Evolutionary conservation across 345 rosid genomes (phyloP), one percentile per base, ranked within the genome.

Genomic region (Clausena lansium): DNA sequence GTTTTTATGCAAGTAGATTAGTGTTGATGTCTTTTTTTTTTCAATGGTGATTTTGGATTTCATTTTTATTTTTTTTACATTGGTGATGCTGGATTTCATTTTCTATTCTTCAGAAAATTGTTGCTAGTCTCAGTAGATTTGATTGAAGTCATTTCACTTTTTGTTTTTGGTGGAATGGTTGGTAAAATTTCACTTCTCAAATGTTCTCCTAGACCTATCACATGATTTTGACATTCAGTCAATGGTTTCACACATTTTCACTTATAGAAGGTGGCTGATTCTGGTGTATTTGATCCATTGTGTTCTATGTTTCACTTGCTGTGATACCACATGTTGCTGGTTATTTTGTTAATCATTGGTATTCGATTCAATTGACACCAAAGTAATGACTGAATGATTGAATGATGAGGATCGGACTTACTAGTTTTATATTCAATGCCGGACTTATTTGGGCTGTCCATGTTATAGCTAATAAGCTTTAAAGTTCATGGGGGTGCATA

Each of bases 381-480:
- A 41, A 35, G 54, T 73, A 39, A 8, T 25, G 69, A 62, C 41
- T 38, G n/a, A n/a, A n/a, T n/a, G n/a, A n/a, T n/a, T n/a, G n/a
- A n/a, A n/a, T n/a, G n/a, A n/a, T n/a, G n/a, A 71, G 33, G 22
- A 58, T 11, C 11, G 39, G 20, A 38, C 5, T 15, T 25, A 24
- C 10, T 68, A 25, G 57, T 25, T 41, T 73, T 36, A 36, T 73
- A 24, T 45, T 75, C 41, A 62, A 11, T 47, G 17, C 7, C 38
- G 14, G 32, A 60, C 9, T 61, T 13, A 74, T 20, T 60, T 60
- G 77, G 77, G 7, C 38, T 57, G 76, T 39, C 15, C 25, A 24
- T 36, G 27, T 60, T 38, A 9, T 17, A 61, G 57, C 70, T 75
- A 75, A 75, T 75, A 30, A 75, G 77, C 77, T 75, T 75, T 70